Percentiles rank a stretch among this genome's conserved stretches.
Conservation (phyloP, 257 asterid species). For the Penstemon newberryi region DNA sequence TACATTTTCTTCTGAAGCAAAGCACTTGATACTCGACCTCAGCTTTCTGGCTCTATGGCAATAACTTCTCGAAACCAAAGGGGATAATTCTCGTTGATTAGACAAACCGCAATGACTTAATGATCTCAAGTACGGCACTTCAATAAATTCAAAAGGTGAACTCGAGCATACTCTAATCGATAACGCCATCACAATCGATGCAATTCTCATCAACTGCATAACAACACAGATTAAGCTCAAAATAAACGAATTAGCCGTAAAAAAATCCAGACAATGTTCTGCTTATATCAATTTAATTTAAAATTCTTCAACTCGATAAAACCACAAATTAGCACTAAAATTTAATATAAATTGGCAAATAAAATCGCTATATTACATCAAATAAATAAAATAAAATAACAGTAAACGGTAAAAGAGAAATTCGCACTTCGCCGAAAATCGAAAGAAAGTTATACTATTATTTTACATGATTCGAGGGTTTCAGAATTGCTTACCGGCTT, state of each 20-base stretch:
- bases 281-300: constrained; percentile 1
- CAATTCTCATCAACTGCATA: constrained; percentile 32
- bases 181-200: constrained; percentile 48
- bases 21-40: constrained; percentile 38
- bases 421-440: neutral
- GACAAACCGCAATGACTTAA: constrained; percentile 35
- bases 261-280: neutral
- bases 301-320: constrained; percentile 6
- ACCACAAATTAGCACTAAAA: constrained; percentile 10
- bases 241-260: neutral
- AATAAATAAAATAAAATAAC: neutral
- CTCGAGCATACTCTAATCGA: constrained; percentile 51
- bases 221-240: neutral
- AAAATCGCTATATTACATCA: constrained; percentile 4
- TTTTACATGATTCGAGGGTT: no score
- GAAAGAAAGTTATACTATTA: neutral
- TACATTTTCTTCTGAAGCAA: constrained; percentile 42
- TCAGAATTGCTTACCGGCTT: constrained; percentile 25
- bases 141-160: constrained; percentile 50
- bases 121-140: constrained; percentile 36
- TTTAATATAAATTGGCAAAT: neutral
- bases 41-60: constrained; percentile 16
- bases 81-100: constrained; percentile 29
- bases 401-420: neutral
- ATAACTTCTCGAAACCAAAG: constrained; percentile 26